Conservation (phyloP, 208 protist species). For the Leishmania mexicana region DNA sequence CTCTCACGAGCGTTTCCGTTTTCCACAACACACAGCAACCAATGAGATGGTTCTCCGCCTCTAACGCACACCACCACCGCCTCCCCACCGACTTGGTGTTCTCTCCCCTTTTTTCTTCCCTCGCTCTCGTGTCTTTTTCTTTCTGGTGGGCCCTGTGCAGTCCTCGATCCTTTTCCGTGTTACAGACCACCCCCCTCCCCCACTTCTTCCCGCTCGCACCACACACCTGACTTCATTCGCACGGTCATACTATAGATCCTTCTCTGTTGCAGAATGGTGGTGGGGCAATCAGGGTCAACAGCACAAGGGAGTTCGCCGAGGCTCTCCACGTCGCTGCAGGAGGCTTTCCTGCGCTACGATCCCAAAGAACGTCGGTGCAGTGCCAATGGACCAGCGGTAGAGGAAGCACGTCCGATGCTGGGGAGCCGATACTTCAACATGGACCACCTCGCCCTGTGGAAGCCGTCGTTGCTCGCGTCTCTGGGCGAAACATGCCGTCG, state of each 20-base stretch:
- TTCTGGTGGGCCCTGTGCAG: not conserved
- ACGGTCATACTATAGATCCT: not conserved
- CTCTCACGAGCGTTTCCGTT: not conserved
- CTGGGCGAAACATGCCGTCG: slow-evolving; percentile 27
- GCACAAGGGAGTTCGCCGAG: slow-evolving; percentile 15
- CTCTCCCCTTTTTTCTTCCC: not conserved
- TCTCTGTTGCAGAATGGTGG: slow-evolving; percentile 4
- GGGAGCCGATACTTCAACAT: slow-evolving; percentile 34
- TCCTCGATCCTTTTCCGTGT: not conserved
- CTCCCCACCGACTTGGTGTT: not conserved
- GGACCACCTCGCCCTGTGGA: slow-evolving; percentile 29
- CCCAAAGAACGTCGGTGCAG: slow-evolving; percentile 3
- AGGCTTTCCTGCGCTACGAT: slow-evolving; percentile 25
- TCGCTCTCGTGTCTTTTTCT: not conserved
- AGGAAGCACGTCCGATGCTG: slow-evolving; percentile 23
- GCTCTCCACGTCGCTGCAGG: slow-evolving; percentile 9
- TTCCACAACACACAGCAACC: not conserved
- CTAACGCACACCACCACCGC: not conserved
- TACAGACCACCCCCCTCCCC: not conserved
- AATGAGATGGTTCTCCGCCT: not conserved
- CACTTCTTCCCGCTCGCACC: not conserved
- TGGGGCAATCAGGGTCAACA: not conserved
- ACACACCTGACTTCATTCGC: not conserved
- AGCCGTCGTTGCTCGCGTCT: slow-evolving; percentile 28
- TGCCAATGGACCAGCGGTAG: not conserved